phyloP scores from a whole-genome alignment of 2,329 filamentous ascomycete species.

The Metarhizium robertsii region DNA sequence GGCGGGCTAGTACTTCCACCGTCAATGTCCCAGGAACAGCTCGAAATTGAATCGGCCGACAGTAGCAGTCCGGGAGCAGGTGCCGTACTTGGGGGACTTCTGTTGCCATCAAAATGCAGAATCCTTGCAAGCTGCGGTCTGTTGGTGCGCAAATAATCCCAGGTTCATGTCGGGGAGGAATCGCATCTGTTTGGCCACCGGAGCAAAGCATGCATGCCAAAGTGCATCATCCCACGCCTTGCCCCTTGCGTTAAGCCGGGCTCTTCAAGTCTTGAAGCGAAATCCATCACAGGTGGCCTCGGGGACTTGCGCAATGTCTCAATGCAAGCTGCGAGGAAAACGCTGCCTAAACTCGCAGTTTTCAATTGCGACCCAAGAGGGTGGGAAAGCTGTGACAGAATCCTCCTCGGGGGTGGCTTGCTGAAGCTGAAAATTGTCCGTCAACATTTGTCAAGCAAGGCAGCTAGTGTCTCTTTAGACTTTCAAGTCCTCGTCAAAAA shows the following conservation, averaged over 20 bases:
- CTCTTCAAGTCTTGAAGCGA: neutral
- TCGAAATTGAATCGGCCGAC: no score
- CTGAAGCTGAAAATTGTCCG: neutral
- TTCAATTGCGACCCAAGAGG: neutral
- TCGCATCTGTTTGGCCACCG: neutral
- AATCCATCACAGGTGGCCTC: no score
- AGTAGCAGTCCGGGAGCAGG: neutral
- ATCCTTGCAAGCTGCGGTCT: neutral
- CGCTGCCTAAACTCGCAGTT: neutral
- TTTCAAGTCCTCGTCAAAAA: no score
- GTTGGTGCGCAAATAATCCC: neutral
- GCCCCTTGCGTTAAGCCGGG: neutral
- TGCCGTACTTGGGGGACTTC: neutral
- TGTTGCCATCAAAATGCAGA: neutral
- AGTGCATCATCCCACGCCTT: neutral
- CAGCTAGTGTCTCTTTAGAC: no score
- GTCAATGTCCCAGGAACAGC: no score
- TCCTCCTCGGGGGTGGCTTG: neutral
- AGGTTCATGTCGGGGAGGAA: neutral
- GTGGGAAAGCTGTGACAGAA: neutral
- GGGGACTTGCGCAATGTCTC: neutral
- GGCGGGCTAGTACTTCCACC: no score
- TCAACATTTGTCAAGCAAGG: neutral
- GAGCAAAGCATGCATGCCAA: neutral
- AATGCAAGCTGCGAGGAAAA: neutral